phyloP scores from a whole-genome alignment of 1,284 basidiomycete species.

The Apiotrichum gamsii region DNA sequence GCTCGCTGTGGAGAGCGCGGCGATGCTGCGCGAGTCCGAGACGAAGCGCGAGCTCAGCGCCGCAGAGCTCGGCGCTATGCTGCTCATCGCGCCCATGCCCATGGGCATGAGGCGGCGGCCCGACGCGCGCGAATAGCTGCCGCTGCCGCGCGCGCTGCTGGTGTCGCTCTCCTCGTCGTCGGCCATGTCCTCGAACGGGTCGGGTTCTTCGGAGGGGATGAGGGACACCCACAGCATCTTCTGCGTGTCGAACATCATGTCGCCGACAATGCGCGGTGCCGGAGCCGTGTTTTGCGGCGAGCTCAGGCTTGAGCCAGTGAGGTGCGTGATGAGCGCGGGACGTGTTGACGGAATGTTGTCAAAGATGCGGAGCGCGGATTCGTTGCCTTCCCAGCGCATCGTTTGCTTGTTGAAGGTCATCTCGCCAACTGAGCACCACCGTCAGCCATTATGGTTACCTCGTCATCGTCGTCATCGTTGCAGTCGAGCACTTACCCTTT shows the following conservation, averaged over 20 bases:
- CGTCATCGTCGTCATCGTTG: neutral
- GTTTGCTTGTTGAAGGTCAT: slow-evolving; percentile 93
- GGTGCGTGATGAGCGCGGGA: slow-evolving; percentile 90
- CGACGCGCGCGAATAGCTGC: slow-evolving; percentile 56
- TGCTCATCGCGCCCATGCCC: slow-evolving; percentile 13
- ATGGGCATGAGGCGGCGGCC: slow-evolving; percentile 28
- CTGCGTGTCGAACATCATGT: slow-evolving; percentile 93
- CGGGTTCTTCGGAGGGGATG: slow-evolving; percentile 75
- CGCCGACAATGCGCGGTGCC: slow-evolving; percentile 68
- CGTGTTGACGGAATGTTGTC: slow-evolving; percentile 77
- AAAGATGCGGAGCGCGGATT: slow-evolving; percentile 79
- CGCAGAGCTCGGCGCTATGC: neutral
- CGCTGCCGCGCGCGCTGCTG: slow-evolving; percentile 52
- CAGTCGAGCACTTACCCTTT: slow-evolving; percentile 67
- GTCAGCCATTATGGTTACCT: slow-evolving; percentile 52
- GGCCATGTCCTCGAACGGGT: slow-evolving; percentile 81
- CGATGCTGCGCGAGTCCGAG: slow-evolving; percentile 28
- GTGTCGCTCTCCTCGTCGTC: slow-evolving; percentile 74
- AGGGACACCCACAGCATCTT: slow-evolving; percentile 91
- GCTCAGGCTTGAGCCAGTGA: slow-evolving; percentile 65
- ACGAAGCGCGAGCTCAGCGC: slow-evolving; percentile 6
- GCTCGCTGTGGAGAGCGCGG: slow-evolving; percentile 9
- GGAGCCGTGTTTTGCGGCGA: slow-evolving; percentile 4
- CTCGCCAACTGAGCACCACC: no score
- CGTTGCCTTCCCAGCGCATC: slow-evolving; percentile 94